Conservation (phyloP, 2,329 filamentous ascomycete genomes). For the Teratosphaeria gauchensis region DNA sequence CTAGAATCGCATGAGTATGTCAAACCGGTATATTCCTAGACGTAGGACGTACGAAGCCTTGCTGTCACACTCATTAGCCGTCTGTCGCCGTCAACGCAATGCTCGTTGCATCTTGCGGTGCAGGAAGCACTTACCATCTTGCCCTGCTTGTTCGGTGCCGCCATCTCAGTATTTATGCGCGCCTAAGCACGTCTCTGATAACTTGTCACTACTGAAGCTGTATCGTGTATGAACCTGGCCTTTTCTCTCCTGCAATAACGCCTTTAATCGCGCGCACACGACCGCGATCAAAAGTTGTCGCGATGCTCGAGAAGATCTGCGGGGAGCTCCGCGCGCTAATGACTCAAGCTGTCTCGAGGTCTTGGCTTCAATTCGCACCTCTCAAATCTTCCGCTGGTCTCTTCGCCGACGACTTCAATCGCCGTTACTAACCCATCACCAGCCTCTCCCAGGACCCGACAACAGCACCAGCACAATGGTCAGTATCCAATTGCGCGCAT, state of each 20-base stretch:
- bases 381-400: constrained; percentile 2
- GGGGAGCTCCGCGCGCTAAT: not conserved
- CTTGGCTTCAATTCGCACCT: not conserved
- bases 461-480: constrained; percentile 39
- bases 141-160: constrained; percentile 64
- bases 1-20: constrained; percentile 38
- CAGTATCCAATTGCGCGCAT: constrained; percentile 18
- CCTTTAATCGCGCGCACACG: not conserved
- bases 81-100: constrained; percentile 35
- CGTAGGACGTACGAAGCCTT: constrained; percentile 51
- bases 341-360: not conserved
- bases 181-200: constrained; percentile 25
- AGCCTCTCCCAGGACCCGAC: not conserved
- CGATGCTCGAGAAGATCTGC: not conserved
- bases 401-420: constrained; percentile 5
- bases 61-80: constrained; percentile 38
- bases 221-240: not conserved
- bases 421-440: not conserved
- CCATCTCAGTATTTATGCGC: constrained; percentile 33
- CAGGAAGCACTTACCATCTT: constrained; percentile 76
- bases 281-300: not conserved
- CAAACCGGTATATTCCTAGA: not conserved
- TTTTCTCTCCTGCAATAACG: not conserved
- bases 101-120: constrained; percentile 8
- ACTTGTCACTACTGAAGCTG: not conserved